phyloP scores from a whole-genome alignment of 208 protist genomes.

The Trypanosomatidae sp. region DNA sequence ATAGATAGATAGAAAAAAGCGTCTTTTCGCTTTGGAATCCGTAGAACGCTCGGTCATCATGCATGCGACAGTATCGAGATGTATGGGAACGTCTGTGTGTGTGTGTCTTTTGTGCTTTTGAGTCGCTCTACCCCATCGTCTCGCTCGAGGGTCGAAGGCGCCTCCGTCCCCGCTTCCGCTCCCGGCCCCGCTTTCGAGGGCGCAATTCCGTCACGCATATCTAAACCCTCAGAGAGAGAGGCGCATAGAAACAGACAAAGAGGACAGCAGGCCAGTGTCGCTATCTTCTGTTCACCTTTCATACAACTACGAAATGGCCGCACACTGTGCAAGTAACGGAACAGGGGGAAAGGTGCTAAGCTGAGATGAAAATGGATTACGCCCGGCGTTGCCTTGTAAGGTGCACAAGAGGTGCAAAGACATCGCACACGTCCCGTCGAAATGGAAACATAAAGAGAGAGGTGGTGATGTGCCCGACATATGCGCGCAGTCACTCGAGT shows the following conservation, averaged over 20 bases:
- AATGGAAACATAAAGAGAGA: neutral
- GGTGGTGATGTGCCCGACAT: neutral
- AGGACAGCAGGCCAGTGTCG: neutral
- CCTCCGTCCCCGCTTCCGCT: neutral
- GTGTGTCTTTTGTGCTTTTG: neutral
- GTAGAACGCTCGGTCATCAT: neutral
- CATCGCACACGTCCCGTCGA: neutral
- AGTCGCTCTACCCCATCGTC: neutral
- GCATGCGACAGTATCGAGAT: neutral
- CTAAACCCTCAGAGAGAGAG: neutral
- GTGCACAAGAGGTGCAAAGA: neutral
- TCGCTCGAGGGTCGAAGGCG: neutral
- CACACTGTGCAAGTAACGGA: neutral
- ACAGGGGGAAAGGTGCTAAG: neutral
- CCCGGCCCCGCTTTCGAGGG: neutral
- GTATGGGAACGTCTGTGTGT: neutral
- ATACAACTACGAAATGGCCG: neutral
- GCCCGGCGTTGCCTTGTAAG: neutral
- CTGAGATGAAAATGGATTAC: neutral
- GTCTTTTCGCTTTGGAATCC: neutral
- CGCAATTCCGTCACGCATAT: neutral
- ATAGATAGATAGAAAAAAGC: no score
- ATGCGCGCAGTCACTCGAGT: neutral
- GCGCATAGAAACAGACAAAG: conserved; percentile 7
- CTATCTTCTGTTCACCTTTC: neutral